Conservation (phyloP, 257 asterid species). For the Primulina huaijiensis region DNA sequence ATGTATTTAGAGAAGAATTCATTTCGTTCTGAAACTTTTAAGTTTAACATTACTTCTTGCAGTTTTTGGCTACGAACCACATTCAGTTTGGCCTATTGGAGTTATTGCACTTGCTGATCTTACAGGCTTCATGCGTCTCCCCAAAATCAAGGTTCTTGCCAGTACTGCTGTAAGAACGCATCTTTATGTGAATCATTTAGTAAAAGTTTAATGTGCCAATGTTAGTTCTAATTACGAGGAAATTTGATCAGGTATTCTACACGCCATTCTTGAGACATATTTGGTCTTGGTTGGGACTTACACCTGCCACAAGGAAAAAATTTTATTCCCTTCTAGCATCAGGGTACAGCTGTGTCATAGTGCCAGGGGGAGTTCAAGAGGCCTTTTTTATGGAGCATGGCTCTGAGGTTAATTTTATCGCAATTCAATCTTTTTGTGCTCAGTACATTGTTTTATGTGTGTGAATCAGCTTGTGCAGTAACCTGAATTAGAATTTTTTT, state of each 20-base stretch:
- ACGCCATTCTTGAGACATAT: constrained; percentile 90
- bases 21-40: constrained; percentile 7
- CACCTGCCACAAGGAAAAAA: constrained; percentile 70
- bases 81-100: constrained; percentile 97
- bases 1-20: neutral
- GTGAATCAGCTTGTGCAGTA: constrained; percentile 13
- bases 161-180: constrained; percentile 75
- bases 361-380: constrained; percentile 97
- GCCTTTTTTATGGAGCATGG: constrained; percentile 73
- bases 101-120: constrained; percentile 74
- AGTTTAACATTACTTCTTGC: constrained; percentile 25
- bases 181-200: constrained; percentile 8
- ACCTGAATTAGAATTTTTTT: constrained; percentile 7
- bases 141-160: constrained; percentile 80
- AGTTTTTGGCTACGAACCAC: constrained; percentile 98
- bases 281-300: constrained; percentile 94
- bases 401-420: constrained; percentile 60
- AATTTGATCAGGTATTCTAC: constrained; percentile 67
- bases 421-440: constrained; percentile 17
- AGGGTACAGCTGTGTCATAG: constrained; percentile 83
- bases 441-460: constrained; percentile 4
- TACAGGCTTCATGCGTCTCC: constrained; percentile 83
- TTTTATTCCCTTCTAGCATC: constrained; percentile 64
- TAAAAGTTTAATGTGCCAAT: constrained; percentile 14
- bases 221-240: constrained; percentile 21